These are phyloP conservation scores for Tricholoma matsutake DNA, from an alignment of 768 basidiomycete genomes.

Conservation along the genomic window DNA sequence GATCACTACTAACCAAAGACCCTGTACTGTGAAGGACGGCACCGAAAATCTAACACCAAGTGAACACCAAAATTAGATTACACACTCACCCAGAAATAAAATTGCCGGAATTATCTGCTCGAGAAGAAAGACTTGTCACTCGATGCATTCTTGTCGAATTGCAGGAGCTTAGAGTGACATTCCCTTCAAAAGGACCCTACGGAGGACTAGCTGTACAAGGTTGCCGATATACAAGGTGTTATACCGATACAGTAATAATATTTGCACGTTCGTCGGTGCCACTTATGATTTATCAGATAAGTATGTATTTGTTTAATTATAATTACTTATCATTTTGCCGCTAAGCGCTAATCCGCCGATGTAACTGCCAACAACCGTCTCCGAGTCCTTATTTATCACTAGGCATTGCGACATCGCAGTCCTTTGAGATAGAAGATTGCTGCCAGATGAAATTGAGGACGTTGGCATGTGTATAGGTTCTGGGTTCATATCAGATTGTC, in stretches of 20 bases:
- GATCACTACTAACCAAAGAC: background rate
- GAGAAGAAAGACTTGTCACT: background rate
- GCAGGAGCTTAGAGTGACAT: background rate
- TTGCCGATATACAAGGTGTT: background rate
- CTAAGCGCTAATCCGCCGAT: no score
- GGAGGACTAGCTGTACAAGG: background rate
- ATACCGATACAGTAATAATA: background rate
- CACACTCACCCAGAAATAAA: background rate
- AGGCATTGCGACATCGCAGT: no score
- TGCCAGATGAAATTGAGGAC: background rate
- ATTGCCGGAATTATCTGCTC: background rate
- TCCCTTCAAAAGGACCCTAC: background rate
- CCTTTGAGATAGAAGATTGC: no score
- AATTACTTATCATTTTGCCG: no score
- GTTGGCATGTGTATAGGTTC: background rate
- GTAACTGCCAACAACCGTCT: no score
- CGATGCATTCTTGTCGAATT: background rate
- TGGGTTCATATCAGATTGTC: background rate
- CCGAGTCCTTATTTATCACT: no score
- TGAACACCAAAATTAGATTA: background rate
- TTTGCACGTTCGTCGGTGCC: background rate
- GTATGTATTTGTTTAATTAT: no score
- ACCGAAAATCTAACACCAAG: background rate
- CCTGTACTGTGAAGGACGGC: background rate
- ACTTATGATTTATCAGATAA: no score